Evolutionary conservation across 31 red algal genomes (phyloP).

Genomic region (Endocladia muricata): DNA sequence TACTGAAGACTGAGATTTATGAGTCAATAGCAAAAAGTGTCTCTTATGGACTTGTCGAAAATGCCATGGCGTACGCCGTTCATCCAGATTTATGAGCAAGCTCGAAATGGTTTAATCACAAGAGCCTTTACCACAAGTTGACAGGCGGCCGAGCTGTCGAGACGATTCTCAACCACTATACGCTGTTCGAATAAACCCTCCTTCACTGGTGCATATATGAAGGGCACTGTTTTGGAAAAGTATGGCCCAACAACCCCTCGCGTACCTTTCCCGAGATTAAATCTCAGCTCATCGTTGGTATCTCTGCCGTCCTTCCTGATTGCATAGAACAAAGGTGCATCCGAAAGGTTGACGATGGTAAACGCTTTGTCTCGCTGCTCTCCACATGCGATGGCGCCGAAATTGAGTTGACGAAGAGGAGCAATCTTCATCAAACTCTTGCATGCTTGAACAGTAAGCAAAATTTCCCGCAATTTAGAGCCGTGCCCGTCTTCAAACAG

Average conservation of each 20-base stretch:
- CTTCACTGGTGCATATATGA: slow-evolving; percentile 72
- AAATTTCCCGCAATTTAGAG: slow-evolving; percentile 46
- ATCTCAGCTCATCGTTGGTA: slow-evolving; percentile 24
- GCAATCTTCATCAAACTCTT: slow-evolving; percentile 69
- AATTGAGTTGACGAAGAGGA: slow-evolving; percentile 75
- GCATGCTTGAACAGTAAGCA: slow-evolving; percentile 67
- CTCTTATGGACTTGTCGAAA: too few species aligned
- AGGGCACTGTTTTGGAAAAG: slow-evolving; percentile 71
- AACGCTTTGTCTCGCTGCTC: slow-evolving; percentile 85
- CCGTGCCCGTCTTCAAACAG: slow-evolving; percentile 21
- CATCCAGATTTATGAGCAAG: too few species aligned
- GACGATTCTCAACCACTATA: slow-evolving; percentile 68
- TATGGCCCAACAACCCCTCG: slow-evolving; percentile 80
- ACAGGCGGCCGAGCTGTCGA: slow-evolving; percentile 46
- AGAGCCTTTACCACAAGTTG: slow-evolving; percentile 77
- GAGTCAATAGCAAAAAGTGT: too few species aligned
- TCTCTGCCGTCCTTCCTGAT: slow-evolving; percentile 67
- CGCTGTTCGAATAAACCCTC: slow-evolving; percentile 69
- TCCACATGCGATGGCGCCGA: slow-evolving; percentile 62
- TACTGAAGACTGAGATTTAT: too few species aligned
- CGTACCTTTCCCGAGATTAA: slow-evolving; percentile 65
- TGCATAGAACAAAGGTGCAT: slow-evolving; percentile 77
- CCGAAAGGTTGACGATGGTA: slow-evolving; percentile 74
- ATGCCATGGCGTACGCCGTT: too few species aligned
- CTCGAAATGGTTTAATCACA: too few species aligned